Evolutionary conservation across 1,284 basidiomycete genomes (phyloP), one percentile per base, ranked within the genome.

Genomic region (Coriolopsis trogii): DNA sequence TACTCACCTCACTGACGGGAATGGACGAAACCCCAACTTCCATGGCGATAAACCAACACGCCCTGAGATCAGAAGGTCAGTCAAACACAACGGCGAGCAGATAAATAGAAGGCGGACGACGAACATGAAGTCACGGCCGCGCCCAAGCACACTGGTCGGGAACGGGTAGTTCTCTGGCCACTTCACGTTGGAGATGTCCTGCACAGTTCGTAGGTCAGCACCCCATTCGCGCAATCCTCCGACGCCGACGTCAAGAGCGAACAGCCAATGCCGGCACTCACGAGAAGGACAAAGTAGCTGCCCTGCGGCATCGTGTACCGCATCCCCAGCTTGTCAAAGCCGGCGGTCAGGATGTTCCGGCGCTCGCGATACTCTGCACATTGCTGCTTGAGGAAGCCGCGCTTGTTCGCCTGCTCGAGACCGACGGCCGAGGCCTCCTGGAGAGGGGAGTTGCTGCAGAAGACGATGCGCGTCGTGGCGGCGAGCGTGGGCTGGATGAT

Each of bases 361-460:
- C 97, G 80, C 66, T 91, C 93, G 12, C 78, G 73, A 70, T 99
- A 99, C 68, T 96, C 89, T 21, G 74, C 66, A 15, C 80, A 67
- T 67, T 99, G 95, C 20, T 70, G 85, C 57, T 84, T 81, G 63
- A 98, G 95, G 77, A 94, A 99, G 38, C 79, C 69, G 53, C 85
- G 81, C 60, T 89, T 71, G 9, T 72, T 70, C 1, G 89, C 93
- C 63, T 88, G 78, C 69, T 93, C 90, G 49, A 97, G 76, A 26
- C 95, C 97, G 16, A 81, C 80, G 0, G 97, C 96, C 16, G 85
- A 86, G 13, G 95, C 95, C 74, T 97, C 95, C 71, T 98, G 93
- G 54, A 95, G 75, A 8, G 92, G 91, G 0, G 92, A 94, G 72
- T 95, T 96, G 54, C 88, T 85, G 72, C 91, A 95, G 74, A 98